Conservation (phyloP, 2,329 filamentous ascomycete genomes). For the Neofusicoccum sp. region DNA sequence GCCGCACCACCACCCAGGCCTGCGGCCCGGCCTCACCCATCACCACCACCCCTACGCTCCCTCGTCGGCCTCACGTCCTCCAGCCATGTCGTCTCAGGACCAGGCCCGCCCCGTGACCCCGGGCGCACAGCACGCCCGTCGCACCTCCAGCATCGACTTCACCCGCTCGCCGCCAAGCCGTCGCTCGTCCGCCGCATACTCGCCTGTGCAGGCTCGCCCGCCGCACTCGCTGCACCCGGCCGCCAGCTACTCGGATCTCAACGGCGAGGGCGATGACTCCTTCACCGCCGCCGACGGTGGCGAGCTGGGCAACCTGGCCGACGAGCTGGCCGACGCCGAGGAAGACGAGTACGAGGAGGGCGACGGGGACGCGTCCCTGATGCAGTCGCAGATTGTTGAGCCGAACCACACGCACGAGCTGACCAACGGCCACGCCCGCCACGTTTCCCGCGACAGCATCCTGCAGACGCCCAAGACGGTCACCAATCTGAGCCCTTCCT, state of each 20-base stretch:
- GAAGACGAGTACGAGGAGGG: conserved; percentile 62
- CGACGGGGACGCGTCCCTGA: conserved; percentile 40
- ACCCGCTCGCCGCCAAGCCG: conserved; percentile 37
- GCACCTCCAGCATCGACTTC: conserved; percentile 46
- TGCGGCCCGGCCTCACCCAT: conserved; percentile 6
- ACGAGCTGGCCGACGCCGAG: conserved; percentile 76
- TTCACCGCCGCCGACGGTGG: conserved; percentile 47
- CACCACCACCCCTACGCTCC: not conserved
- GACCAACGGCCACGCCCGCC: conserved; percentile 23
- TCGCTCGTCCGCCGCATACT: conserved; percentile 48
- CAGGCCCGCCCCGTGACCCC: conserved; percentile 18
- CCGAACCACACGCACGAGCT: conserved; percentile 33
- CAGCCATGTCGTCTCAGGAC: conserved; percentile 18
- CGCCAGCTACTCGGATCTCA: conserved; percentile 29
- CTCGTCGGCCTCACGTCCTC: not conserved
- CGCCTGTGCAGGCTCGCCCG: conserved; percentile 46
- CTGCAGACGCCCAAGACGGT: conserved; percentile 41
- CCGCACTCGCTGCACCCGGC: conserved; percentile 30
- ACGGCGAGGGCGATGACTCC: conserved; percentile 40
- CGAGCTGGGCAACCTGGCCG: conserved; percentile 75
- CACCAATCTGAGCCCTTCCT: conserved; percentile 41
- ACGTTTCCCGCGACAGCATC: conserved; percentile 49
- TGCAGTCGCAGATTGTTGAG: conserved; percentile 31
- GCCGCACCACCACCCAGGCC: not conserved
- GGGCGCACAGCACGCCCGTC: conserved; percentile 35